Evolutionary conservation across 768 basidiomycete species (phyloP).

Genomic region (Suillus decipiens): DNA sequence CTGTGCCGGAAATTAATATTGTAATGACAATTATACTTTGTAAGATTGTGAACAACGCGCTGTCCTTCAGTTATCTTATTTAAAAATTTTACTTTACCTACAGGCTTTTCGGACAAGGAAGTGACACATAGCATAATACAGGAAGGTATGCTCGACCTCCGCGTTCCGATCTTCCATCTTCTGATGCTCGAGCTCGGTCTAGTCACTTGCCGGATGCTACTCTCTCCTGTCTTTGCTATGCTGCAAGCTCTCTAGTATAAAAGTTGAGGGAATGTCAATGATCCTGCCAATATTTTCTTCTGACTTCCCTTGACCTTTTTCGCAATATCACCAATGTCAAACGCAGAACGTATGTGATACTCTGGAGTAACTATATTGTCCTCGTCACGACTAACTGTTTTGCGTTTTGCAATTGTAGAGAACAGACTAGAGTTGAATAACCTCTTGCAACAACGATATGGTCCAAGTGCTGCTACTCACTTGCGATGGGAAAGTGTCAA

Average conservation of each 20-base stretch:
- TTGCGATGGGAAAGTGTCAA: constrained; percentile 28
- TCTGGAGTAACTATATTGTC: not conserved
- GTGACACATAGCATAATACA: not conserved
- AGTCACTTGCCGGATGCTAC: no score
- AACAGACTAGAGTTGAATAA: constrained; percentile 30
- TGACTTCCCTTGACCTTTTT: not conserved
- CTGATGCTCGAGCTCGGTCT: not conserved
- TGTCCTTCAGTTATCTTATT: no score
- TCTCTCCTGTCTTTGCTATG: not conserved
- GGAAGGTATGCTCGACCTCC: not conserved
- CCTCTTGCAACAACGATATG: constrained; percentile 34
- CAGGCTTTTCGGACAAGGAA: not conserved
- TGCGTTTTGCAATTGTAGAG: not conserved
- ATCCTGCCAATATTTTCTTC: not conserved
- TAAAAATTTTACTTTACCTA: not conserved
- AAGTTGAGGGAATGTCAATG: not conserved
- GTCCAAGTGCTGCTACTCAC: constrained; percentile 26
- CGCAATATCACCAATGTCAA: not conserved
- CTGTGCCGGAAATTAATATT: not conserved
- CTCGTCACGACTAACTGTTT: not conserved
- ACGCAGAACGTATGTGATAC: not conserved
- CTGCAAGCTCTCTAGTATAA: not conserved
- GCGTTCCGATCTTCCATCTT: not conserved
- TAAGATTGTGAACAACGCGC: not conserved
- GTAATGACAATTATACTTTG: not conserved